phyloP scores from a whole-genome alignment of 2,329 filamentous ascomycete genomes.

The Cladosporium halotolerans region DNA sequence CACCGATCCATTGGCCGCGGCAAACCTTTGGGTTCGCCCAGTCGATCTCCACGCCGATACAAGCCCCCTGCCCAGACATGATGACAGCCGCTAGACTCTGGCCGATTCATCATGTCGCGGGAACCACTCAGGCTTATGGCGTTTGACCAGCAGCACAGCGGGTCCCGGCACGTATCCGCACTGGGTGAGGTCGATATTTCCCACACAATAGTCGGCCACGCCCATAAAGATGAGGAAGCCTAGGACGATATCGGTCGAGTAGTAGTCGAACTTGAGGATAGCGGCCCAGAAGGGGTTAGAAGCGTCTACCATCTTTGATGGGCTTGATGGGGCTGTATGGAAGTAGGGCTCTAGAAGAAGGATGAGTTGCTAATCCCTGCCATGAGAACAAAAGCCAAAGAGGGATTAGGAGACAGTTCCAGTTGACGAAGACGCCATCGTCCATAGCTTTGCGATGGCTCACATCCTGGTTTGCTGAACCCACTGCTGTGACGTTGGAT shows the following conservation, averaged over 20 bases:
- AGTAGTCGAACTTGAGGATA: not conserved
- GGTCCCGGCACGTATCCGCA: not conserved
- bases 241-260: not conserved
- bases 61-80: too few species aligned
- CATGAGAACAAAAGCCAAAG: too few species aligned
- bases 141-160: not conserved
- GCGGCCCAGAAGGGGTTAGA: not conserved
- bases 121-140: not conserved
- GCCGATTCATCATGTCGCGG: not conserved
- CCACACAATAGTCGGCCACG: not conserved
- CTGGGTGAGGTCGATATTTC: not conserved
- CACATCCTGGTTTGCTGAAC: not conserved
- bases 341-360: too few species aligned
- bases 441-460: not conserved
- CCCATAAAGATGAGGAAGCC: not conserved
- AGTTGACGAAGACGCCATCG: not conserved
- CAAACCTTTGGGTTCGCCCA: too few species aligned
- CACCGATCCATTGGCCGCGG: too few species aligned
- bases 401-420: too few species aligned
- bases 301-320: too few species aligned
- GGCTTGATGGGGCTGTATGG: too few species aligned
- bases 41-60: too few species aligned
- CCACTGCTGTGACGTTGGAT: not conserved
- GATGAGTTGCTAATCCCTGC: too few species aligned
- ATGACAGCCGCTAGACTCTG: not conserved